phyloP scores from a whole-genome alignment of 2,329 filamentous ascomycete genomes.

The Ceratocystis cacaofunesta region DNA sequence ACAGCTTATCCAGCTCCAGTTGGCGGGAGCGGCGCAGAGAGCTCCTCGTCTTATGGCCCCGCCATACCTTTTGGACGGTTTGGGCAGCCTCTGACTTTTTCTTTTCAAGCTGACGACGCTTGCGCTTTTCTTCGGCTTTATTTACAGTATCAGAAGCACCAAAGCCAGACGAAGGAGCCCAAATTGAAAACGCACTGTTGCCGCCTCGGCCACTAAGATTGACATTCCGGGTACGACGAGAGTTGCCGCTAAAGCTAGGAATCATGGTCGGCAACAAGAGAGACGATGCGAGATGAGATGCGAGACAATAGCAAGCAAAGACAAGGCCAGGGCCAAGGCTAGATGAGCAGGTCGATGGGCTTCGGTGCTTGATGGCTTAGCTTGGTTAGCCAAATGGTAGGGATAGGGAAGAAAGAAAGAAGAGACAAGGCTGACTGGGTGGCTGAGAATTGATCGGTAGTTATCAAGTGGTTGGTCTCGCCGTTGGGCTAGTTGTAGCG shows the following conservation, averaged over 20 bases:
- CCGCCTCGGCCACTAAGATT: conserved; percentile 72
- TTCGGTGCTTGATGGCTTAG: background rate
- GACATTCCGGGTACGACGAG: conserved; percentile 74
- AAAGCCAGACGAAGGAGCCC: conserved; percentile 16
- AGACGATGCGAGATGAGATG: background rate
- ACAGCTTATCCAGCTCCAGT: conserved; percentile 46
- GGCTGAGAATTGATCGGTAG: background rate
- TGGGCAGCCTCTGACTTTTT: conserved; percentile 59
- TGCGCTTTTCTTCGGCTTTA: conserved; percentile 73
- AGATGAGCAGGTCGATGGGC: background rate
- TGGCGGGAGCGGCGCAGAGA: conserved; percentile 43
- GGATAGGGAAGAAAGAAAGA: background rate
- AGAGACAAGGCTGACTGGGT: background rate
- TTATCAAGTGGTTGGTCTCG: background rate
- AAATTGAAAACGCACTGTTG: conserved; percentile 43
- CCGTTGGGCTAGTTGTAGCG: background rate
- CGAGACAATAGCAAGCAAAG: too few relatives aligned
- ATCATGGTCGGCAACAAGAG: conserved; percentile 49
- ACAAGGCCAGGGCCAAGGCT: background rate
- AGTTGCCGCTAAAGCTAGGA: conserved; percentile 77
- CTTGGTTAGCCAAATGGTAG: background rate
- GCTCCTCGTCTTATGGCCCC: conserved; percentile 54
- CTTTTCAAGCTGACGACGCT: conserved; percentile 65
- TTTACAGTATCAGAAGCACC: conserved; percentile 65
- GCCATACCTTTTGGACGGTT: conserved; percentile 66